Base-by-base conservation (phyloP, 192 early-diverging fungal genomes). In the Neocallimastix lanati region DNA sequence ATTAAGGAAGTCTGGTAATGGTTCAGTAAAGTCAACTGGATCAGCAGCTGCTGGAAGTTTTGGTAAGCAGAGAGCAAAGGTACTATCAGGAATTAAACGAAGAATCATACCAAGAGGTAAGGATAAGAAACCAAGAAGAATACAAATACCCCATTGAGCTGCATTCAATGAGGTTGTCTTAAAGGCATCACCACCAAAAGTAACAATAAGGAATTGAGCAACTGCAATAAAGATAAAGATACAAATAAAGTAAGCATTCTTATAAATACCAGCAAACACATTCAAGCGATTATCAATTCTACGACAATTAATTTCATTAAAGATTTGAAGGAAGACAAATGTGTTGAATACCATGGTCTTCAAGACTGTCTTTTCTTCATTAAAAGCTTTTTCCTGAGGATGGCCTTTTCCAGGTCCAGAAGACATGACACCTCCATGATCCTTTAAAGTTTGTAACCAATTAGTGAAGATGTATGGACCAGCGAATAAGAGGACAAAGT, bases 121-220 rank as follows among this genome's bases (percentile, higher is more conserved):
- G 11, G 94, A 92, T 3, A 94, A 82, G 29, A 92, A 78, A 35
- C 97, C 98, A 78, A 94, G 79, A 9, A 88, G 84, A 36, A 99
- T 81, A 29, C 92, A 95, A 76, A 98, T 91, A 25, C 84, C 85
- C 98, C 98, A 99, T 77, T 93, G 89, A 28, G 83, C 84, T 16
- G 88, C 93, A 78, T 86, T 83, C 29, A 97, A 84, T 14, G 82
- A 86, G 11, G 84, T 86, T 3, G 92, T 92, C 79, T 93, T 90
- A 86, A 99, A 98, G 0, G 93, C 96, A 12, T 86, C 83, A 28
- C 93, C 92, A 76, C 95, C 96, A 88, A 96, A 96, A 82, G 93
- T 82, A 28, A 98, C 88, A 79, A 99, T 97, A 76, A 99, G 86
- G 13, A 90, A 85, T 87, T 99, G 98, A 28, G 91, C 86, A 14